Base-by-base conservation (phyloP, 2,329 filamentous ascomycete species). In the Diaporthe vaccinii region DNA sequence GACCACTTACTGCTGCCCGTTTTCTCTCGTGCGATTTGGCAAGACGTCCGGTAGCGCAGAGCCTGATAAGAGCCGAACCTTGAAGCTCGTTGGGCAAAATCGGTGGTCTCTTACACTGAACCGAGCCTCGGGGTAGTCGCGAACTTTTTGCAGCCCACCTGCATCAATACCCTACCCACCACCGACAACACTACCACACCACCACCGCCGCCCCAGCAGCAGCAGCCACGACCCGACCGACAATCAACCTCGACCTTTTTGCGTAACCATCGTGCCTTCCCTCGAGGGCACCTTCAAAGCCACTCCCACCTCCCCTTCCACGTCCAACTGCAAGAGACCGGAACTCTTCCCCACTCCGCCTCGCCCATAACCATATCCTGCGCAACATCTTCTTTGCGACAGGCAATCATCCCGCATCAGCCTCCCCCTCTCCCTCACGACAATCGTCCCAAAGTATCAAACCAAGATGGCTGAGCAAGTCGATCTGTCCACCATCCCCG, bases 401-500 rank as follows among this genome's bases (percentile, higher is more conserved):
- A 73, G 41, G 25, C 49, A 55, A 34, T 8, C 46, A 28, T 8
- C 17, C 44, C 39, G 5, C 34, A 36, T 17, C n/a, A 17, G 8
- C 39, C 55, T 49, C 22, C 22, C 51, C 41, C 34, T 34, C 28
- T 67, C 61, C 25, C 62, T 53, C 70, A 34, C 55, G 57, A 69
- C 68, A 71, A 25, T 31, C 34, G 20, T n/a, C 49, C 36, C 25
- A 8, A 51, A 53, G 31, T 39, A 62, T 59, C 22, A 28, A 53
- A 58, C 44, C 70, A 83, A 80, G 67, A 87, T 87, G 85, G 81
- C 85, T 67, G 84, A 90, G 80, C 91, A 91, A 83, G 91, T 93
- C 83, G 91, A 93, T 79, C 87, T 93, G 76, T 91, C 90, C 76
- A 93, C 91, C 70, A 93, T 93, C 76, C 91, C 91, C 79, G 90